Base-by-base conservation (phyloP, 1,284 basidiomycete genomes). In the Sanguinoderma infundibulare region DNA sequence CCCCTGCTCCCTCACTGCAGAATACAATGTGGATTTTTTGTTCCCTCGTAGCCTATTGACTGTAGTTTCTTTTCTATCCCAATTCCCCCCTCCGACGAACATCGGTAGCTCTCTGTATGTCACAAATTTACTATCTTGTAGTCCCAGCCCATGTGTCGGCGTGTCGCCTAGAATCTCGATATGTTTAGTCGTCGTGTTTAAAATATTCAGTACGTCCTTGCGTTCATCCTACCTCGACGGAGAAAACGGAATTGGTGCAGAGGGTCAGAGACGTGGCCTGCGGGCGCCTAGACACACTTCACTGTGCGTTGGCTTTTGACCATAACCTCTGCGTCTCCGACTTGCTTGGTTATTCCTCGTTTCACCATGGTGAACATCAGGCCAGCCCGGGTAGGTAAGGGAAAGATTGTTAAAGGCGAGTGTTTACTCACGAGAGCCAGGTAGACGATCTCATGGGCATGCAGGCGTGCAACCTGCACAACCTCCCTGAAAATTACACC, bases 401-500 rank as follows among this genome's bases (percentile, higher is more conserved):
- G 35, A 24, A 32, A 8, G n/a, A 3, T 12, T 5, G 22, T 17
- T 0, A 8, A 35, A 17, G 38, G 46, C 22, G 15, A 22, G 17
- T 49, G 20, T 34, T 50, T 30, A 42, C 60, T 69, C 28, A 70
- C 24, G 8, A 22, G 8, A 30, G 65, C 57, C 69, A 87, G 85
- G 79, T 83, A 61, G 83, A 86, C 47, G 92, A 95, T 75, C 81
- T 94, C 57, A 81, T 87, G 71, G 94, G 92, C 36, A 98, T 97
- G 95, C 95, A 94, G 77, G 91, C 94, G 66, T 94, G 91, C 71
- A 96, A 96, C 75, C 78, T 95, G 64, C 86, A 90, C 73, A 95
- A 95, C 73, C 77, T 96, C 38, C 94, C 94, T 2, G 94, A 95
- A 72, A 94, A 94, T 76, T 95, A 95, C 71, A 82, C 83, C 22